Evolutionary conservation across 2,329 filamentous ascomycete species (phyloP).

Genomic region (Cladobotryum protrusum): DNA sequence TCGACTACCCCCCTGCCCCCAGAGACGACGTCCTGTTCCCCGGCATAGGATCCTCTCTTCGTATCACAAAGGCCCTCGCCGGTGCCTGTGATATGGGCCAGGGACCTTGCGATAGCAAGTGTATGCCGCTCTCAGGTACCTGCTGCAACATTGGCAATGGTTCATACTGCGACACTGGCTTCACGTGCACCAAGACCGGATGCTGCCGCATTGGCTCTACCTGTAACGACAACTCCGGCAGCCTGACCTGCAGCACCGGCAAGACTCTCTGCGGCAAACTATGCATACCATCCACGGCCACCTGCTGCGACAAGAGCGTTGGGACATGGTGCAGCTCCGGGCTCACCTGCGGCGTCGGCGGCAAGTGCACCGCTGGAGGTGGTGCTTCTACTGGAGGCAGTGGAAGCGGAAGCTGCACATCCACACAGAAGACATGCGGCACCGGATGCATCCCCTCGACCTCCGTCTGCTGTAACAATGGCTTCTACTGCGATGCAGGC

Average conservation of each 20-base stretch:
- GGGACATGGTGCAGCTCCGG: conserved; percentile 6
- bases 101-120: conserved; percentile 22
- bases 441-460: conserved; percentile 13
- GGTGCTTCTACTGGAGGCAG: no score
- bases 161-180: conserved; percentile 4
- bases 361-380: background rate
- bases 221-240: conserved; percentile 12
- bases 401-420: conserved; percentile 2
- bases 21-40: background rate
- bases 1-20: background rate
- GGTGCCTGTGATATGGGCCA: conserved; percentile 17
- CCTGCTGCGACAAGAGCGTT: conserved; percentile 21
- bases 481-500: conserved; percentile 14
- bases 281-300: conserved; percentile 19
- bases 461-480: conserved; percentile 14
- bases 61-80: conserved; percentile 12
- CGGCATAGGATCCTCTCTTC: conserved; percentile 6
- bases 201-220: conserved; percentile 25
- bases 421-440: conserved; percentile 4
- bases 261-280: conserved; percentile 12
- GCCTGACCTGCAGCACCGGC: conserved; percentile 1
- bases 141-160: conserved; percentile 20
- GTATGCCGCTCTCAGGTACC: conserved; percentile 21
- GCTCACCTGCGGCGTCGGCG: conserved; percentile 4
- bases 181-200: conserved; percentile 11